Conservation (phyloP, 2,329 filamentous ascomycete species). For the Mycosphaerella sp. region DNA sequence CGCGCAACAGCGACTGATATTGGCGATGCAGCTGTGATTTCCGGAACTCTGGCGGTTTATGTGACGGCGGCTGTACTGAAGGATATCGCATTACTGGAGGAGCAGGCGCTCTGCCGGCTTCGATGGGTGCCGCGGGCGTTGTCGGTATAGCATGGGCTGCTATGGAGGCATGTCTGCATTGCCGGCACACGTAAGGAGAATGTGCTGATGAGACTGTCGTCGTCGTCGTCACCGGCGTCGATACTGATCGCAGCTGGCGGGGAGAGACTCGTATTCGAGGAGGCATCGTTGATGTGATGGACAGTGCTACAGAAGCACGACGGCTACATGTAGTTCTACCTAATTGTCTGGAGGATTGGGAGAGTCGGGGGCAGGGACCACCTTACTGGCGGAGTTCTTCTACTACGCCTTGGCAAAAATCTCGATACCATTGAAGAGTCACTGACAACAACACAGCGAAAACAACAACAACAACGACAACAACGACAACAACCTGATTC, state of each 20-base stretch:
- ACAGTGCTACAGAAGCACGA: not conserved
- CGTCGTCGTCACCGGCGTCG: not conserved
- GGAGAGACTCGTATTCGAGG: slow-evolving; percentile 45
- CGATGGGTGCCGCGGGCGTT: slow-evolving; percentile 49
- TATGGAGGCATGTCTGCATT: slow-evolving; percentile 46
- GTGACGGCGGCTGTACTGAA: slow-evolving; percentile 74
- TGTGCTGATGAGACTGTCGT: slow-evolving; percentile 18
- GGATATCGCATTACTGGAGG: slow-evolving; percentile 47
- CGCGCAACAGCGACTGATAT: slow-evolving; percentile 82
- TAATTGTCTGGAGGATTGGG: no score
- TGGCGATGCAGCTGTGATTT: slow-evolving; percentile 83
- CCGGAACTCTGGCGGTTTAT: slow-evolving; percentile 77
- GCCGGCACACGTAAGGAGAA: slow-evolving; percentile 30
- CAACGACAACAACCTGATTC: no score
- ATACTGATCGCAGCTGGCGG: slow-evolving; percentile 27
- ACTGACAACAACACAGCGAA: no score
- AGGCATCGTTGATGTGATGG: slow-evolving; percentile 38
- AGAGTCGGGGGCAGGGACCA: no score
- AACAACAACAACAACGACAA: no score
- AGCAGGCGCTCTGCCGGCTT: slow-evolving; percentile 35
- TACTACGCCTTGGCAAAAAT: no score
- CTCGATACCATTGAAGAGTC: no score
- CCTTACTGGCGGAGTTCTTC: no score
- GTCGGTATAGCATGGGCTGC: slow-evolving; percentile 41
- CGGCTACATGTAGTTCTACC: no score